Conservation (phyloP, 768 basidiomycete genomes). For the Cystobasidium ongulense region DNA sequence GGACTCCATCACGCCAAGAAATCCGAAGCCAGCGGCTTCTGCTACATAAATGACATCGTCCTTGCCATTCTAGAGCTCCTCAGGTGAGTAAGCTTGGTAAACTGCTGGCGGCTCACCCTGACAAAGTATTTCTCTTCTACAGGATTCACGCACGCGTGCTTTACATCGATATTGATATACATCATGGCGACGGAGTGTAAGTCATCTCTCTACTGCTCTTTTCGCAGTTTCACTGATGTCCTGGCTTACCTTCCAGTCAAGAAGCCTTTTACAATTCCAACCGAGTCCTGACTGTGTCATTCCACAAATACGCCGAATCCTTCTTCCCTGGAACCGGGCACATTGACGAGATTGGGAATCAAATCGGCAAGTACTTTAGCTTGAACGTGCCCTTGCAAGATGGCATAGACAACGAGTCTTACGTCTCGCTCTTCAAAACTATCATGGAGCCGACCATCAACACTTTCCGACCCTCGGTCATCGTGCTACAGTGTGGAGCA, state of each 20-base stretch:
- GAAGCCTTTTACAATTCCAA: conserved; percentile 96
- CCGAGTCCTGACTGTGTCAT: conserved; percentile 96
- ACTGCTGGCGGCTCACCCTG: no score
- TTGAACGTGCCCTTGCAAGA: conserved; percentile 91
- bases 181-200: conserved; percentile 88
- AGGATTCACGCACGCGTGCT: conserved; percentile 89
- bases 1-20: conserved; percentile 97
- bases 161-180: conserved; percentile 98
- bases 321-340: conserved; percentile 98
- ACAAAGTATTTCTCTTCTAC: background rate
- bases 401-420: conserved; percentile 95
- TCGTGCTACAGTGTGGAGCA: conserved; percentile 94
- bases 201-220: background rate
- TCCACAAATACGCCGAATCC: conserved; percentile 71
- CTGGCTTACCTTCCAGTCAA: conserved; percentile 44
- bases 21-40: conserved; percentile 95
- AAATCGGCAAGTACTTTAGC: conserved; percentile 81
- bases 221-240: background rate
- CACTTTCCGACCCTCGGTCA: conserved; percentile 75
- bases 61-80: conserved; percentile 86
- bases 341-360: conserved; percentile 77
- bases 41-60: conserved; percentile 95
- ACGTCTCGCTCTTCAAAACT: conserved; percentile 86
- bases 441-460: conserved; percentile 90
- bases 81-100: conserved; percentile 51